A percentile compares a stretch with the other conserved stretches of the same genome.
Conservation (phyloP, 108 stramenopile species). For the Bacterosira constricta region DNA sequence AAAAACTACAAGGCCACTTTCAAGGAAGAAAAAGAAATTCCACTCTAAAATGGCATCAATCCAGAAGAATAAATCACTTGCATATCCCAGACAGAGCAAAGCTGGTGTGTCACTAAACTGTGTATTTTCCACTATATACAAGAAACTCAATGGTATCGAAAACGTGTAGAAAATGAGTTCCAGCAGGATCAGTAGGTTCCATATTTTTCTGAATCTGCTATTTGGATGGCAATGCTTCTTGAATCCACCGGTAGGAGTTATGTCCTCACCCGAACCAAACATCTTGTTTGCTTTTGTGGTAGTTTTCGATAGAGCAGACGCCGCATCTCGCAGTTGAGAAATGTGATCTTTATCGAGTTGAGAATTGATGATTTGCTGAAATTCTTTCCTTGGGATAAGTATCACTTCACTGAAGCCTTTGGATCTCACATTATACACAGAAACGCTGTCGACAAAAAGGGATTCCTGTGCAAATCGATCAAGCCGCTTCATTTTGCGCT, state of each 20-base stretch:
- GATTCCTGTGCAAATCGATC: conserved; percentile 48
- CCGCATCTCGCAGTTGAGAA: conserved; percentile 35
- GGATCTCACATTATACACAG: conserved; percentile 23
- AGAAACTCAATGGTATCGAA: conserved; percentile 33
- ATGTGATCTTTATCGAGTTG: conserved; percentile 47
- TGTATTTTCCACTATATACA: conserved; percentile 23
- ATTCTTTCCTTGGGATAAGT: conserved; percentile 29
- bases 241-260: conserved; percentile 14
- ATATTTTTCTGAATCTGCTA: conserved; percentile 28
- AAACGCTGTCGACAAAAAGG: conserved; percentile 33
- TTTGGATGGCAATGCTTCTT: conserved; percentile 35
- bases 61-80: conserved; percentile 34
- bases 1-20: conserved; percentile 39
- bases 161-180: conserved; percentile 40
- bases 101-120: conserved; percentile 20
- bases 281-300: conserved; percentile 47
- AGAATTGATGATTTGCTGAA: conserved; percentile 38
- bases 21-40: conserved; percentile 46
- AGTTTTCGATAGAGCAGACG: conserved; percentile 23
- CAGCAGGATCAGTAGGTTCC: conserved; percentile 14
- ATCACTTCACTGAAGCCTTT: conserved; percentile 51
- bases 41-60: conserved; percentile 26
- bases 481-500: conserved; percentile 45
- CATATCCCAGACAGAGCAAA: conserved; percentile 27
- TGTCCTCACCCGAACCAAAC: conserved; percentile 48